A percentile compares a stretch with the other conserved stretches of the same genome.
phyloP scores from a whole-genome alignment of 1,284 basidiomycete genomes.

The Stereum hirsutum region DNA sequence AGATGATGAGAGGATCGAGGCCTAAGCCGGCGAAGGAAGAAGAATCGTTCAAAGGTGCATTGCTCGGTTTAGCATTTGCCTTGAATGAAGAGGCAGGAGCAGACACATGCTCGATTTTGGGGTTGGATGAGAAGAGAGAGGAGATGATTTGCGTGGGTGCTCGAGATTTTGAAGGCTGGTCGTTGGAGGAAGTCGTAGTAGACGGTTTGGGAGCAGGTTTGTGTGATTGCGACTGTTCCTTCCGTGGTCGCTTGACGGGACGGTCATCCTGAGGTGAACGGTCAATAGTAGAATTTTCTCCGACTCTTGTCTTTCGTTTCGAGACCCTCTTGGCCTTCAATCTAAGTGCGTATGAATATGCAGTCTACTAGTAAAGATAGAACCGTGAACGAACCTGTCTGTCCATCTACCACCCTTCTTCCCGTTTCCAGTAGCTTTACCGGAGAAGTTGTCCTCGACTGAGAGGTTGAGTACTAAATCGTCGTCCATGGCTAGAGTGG shows the following conservation, averaged over 20 bases:
- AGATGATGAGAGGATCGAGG: slow-evolving; percentile 73
- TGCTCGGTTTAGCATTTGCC: slow-evolving; percentile 52
- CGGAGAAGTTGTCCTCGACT: slow-evolving; percentile 23
- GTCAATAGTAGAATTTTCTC: slow-evolving; percentile 14
- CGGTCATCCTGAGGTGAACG: slow-evolving; percentile 12
- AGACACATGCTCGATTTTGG: slow-evolving; percentile 46
- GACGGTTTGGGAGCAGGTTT: background rate
- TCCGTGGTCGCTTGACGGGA: slow-evolving; percentile 42
- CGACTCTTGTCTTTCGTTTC: slow-evolving; percentile 48
- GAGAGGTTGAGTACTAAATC: slow-evolving; percentile 4
- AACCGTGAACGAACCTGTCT: slow-evolving; percentile 50
- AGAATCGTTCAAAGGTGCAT: slow-evolving; percentile 71
- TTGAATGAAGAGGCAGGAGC: slow-evolving; percentile 19
- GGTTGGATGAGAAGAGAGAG: slow-evolving; percentile 84
- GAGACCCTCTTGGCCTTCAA: slow-evolving; percentile 60
- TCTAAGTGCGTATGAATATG: slow-evolving; percentile 26
- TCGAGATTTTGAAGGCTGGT: slow-evolving; percentile 19
- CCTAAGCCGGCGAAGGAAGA: slow-evolving; percentile 72
- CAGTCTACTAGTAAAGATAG: slow-evolving; percentile 10
- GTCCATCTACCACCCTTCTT: slow-evolving; percentile 81
- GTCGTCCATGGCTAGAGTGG: slow-evolving; percentile 5
- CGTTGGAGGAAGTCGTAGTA: slow-evolving; percentile 11
- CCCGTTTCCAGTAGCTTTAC: slow-evolving; percentile 18
- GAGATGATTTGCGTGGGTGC: slow-evolving; percentile 73
- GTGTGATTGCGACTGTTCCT: slow-evolving; percentile 16